phyloP scores from a whole-genome alignment of 257 asterid genomes.

The Capsicum pubescens region DNA sequence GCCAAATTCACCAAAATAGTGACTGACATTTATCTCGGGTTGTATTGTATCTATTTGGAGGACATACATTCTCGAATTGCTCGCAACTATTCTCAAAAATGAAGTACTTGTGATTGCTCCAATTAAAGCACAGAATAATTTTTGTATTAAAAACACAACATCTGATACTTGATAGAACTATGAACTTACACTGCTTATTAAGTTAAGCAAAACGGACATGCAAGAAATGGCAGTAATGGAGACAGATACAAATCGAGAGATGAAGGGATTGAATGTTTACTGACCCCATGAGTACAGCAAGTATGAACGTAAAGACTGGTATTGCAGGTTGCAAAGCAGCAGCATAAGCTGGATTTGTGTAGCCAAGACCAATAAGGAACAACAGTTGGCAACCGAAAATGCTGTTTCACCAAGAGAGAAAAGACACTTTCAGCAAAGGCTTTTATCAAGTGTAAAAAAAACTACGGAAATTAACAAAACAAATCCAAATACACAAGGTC shows the following conservation, averaged over 20 bases:
- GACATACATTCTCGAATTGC: background rate
- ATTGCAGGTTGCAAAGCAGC: conserved; percentile 96
- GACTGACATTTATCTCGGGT: background rate
- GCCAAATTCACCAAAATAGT: background rate
- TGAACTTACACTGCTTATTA: background rate
- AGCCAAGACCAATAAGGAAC: conserved; percentile 94
- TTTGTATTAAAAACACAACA: background rate
- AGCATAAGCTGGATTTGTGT: conserved; percentile 94
- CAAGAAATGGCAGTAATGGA: conserved; percentile 24
- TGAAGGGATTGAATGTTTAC: conserved; percentile 38
- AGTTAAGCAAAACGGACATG: background rate
- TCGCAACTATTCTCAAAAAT: background rate
- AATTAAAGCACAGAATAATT: background rate
- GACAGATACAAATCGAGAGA: conserved; percentile 25
- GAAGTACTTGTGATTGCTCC: background rate
- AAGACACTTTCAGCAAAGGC: background rate
- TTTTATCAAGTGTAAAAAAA: background rate
- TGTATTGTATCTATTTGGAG: background rate
- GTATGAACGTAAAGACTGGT: conserved; percentile 93
- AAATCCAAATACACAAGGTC: background rate
- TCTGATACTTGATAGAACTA: background rate
- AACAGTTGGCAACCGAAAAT: conserved; percentile 91
- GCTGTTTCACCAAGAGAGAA: conserved; percentile 48
- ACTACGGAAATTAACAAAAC: conserved; percentile 25
- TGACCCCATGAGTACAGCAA: conserved; percentile 92